phyloP scores from a whole-genome alignment of 768 basidiomycete species.

The Termitomyces sp. region DNA sequence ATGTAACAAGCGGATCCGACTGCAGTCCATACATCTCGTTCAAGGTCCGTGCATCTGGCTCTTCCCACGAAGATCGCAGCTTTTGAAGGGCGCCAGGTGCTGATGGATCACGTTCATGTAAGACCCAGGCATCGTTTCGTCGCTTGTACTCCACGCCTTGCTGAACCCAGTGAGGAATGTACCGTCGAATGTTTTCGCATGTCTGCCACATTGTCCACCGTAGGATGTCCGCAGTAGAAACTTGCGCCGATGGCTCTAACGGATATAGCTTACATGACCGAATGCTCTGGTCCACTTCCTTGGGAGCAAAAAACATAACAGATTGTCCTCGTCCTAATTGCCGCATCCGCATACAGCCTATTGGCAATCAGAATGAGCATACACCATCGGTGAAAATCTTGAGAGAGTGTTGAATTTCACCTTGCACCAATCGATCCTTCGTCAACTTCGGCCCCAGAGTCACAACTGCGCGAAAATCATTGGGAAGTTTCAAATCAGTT shows the following conservation, averaged over 20 bases:
- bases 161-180: constrained; percentile 39
- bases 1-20: constrained; percentile 17
- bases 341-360: constrained; percentile 16
- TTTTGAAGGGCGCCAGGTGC: constrained; percentile 9
- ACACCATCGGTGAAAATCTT: constrained; percentile 12
- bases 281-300: neutral
- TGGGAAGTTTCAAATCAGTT: constrained; percentile 50
- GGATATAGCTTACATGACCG: neutral
- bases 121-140: constrained; percentile 21
- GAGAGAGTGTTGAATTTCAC: constrained; percentile 23
- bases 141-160: constrained; percentile 32
- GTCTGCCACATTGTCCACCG: constrained; percentile 45
- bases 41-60: constrained; percentile 34
- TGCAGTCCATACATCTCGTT: constrained; percentile 32
- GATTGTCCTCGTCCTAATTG: neutral
- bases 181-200: constrained; percentile 37
- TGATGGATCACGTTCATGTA: constrained; percentile 3
- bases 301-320: neutral
- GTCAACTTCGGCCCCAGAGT: neutral
- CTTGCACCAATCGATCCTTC: neutral
- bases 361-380: neutral
- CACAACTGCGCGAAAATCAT: constrained; percentile 16
- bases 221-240: constrained; percentile 16
- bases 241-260: neutral
- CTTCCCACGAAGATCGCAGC: constrained; percentile 31